Base-by-base conservation (phyloP, 2,329 filamentous ascomycete genomes). In the Alternaria incomplexa region DNA sequence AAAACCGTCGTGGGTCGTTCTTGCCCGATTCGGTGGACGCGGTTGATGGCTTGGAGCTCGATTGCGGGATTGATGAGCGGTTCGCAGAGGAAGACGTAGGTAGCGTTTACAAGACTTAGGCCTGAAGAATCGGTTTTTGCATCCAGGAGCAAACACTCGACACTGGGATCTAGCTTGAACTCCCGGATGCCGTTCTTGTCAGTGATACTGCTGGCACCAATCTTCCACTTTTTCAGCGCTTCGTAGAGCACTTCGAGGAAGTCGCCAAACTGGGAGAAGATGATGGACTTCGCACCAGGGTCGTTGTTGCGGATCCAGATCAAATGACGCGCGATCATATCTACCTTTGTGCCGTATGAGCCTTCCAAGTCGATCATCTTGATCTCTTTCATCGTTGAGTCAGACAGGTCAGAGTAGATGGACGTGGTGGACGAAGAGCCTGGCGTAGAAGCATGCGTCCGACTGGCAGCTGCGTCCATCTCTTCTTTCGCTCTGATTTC, bases 1-100 rank as follows among this genome's bases (percentile, higher is more conserved):
- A 94, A 98, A 1, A 98, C 93, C 0, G 93, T 97, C 0, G 96
- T 99, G 68, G 92, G 87, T 55, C 92, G 89, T 66, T 90, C 86
- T 80, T 98, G 96, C 0, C 96, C 96, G 66, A 99, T 99, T 36
- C 96, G 89, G 77, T 99, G 93, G 1, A 99, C 94, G 59, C 96
- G 91, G 1, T 95, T 94, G 73, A 98, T 97, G 13, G 94, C 95
- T 79, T 99, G 96, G 10, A 98, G 85, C 79, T 98, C 96, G 15
- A 99, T 88, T 0, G 94, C 93, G 0, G 95, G 95, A 75, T 98
- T 97, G 70, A 98, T 89, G 4, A 98, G 84, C 3, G 96, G 96
- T 76, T 99, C 96, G 77, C 93, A 97, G 5, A 99, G 86, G 75
- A 98, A 96, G 2, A 98, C 93, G 75, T 98, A 93, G 51, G 89